These are phyloP conservation scores for Carallia brachiata DNA, from an alignment of 345 rosid species.

Conservation along the genomic window DNA sequence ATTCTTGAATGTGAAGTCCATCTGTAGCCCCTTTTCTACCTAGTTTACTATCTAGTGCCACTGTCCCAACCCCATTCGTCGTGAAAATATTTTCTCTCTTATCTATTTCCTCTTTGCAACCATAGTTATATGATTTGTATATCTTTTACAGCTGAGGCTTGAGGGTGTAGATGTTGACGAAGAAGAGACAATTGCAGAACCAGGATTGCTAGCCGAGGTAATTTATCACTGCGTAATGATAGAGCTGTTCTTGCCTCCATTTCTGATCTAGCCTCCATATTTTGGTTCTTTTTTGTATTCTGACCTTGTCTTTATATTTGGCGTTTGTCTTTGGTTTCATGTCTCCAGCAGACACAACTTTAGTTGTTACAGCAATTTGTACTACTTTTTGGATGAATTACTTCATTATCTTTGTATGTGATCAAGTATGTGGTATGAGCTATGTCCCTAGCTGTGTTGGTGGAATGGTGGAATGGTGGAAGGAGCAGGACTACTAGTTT, in stretches of 20 bases:
- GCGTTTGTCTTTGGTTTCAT: background rate
- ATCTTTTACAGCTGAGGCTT: slow-evolving; percentile 55
- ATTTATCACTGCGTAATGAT: background rate
- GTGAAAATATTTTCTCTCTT: background rate
- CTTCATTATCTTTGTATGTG: no score
- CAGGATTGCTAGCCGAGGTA: slow-evolving; percentile 76
- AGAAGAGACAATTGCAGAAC: slow-evolving; percentile 87
- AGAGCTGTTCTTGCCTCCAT: no score
- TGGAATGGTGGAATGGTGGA: no score
- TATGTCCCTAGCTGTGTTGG: no score
- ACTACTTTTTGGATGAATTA: no score
- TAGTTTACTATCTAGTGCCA: background rate
- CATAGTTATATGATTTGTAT: background rate
- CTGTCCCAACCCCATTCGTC: background rate
- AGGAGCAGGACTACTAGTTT: no score
- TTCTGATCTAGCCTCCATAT: no score
- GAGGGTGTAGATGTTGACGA: slow-evolving; percentile 69
- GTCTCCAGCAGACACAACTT: background rate
- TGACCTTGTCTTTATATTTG: background rate
- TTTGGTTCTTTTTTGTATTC: background rate
- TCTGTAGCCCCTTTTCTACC: background rate
- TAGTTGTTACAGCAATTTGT: no score
- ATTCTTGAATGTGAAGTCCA: slow-evolving; percentile 9
- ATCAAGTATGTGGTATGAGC: no score
- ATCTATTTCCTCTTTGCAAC: background rate